Percentiles rank a stretch among this genome's conserved stretches.
Evolutionary conservation across 371 early-diverging fungal species (phyloP).

Genomic region (Rhizopus stolonifer): DNA sequence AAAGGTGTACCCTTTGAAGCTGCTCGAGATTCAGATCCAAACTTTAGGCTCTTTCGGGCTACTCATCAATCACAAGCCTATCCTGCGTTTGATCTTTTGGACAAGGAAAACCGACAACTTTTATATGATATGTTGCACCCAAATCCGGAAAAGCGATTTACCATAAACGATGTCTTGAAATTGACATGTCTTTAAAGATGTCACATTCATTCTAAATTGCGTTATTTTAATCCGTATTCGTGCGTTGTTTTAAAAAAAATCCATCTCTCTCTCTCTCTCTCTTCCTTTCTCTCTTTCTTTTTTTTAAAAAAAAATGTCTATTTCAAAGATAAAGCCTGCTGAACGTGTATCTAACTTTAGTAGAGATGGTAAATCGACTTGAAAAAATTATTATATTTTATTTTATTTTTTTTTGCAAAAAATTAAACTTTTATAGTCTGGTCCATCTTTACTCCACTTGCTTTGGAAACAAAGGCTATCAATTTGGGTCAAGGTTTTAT

Average conservation of each 20-base stretch:
- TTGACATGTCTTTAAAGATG: too few relatives aligned
- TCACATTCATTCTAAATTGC: background rate
- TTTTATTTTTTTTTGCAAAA: background rate
- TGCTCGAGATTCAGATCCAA: conserved; percentile 54
- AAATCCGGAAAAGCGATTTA: conserved; percentile 40
- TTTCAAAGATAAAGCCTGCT: conserved; percentile 27
- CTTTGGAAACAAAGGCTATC: conserved; percentile 82
- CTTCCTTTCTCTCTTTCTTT: too few relatives aligned
- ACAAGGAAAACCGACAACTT: conserved; percentile 20
- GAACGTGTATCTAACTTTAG: conserved; percentile 42
- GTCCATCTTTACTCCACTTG: conserved; percentile 90
- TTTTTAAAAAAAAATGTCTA: too few relatives aligned
- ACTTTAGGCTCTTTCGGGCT: conserved; percentile 64
- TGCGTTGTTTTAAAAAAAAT: conserved; percentile 2
- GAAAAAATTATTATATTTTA: background rate
- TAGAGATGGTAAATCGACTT: conserved; percentile 35
- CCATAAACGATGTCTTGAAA: conserved; percentile 36
- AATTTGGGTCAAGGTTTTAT: conserved; percentile 94
- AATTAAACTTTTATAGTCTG: too few relatives aligned
- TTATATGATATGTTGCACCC: conserved; percentile 50
- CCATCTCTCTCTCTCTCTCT: too few relatives aligned
- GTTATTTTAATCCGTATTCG: background rate
- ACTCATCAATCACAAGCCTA: conserved; percentile 31
- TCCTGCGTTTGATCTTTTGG: conserved; percentile 49
- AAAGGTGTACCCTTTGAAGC: conserved; percentile 63